These are phyloP conservation scores for Pichia californica DNA, from an alignment of 805 yeast species.

Conservation along the genomic window DNA sequence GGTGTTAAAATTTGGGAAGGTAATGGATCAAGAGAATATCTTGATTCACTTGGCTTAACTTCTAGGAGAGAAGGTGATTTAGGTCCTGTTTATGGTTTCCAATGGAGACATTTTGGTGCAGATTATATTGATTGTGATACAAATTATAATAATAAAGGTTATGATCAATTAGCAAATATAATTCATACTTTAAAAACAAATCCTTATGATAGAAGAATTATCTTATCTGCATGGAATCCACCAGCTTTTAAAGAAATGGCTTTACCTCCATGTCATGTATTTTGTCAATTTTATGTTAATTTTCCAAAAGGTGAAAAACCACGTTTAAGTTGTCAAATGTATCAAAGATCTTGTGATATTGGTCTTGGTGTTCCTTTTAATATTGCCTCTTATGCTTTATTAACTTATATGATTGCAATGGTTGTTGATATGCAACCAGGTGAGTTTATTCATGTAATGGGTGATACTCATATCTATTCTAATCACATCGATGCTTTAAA, in stretches of 20 bases:
- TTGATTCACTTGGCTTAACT: conserved; percentile 75
- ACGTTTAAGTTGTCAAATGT: conserved; percentile 76
- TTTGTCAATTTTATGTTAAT: conserved; percentile 89
- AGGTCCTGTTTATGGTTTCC: conserved; percentile 98
- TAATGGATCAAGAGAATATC: conserved; percentile 87
- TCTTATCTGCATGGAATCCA: conserved; percentile 98
- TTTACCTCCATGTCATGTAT: conserved; percentile 96
- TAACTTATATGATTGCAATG: conserved; percentile 92
- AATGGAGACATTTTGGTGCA: conserved; percentile 99
- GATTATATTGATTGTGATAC: conserved; percentile 79
- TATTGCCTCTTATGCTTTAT: conserved; percentile 90
- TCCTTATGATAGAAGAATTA: conserved; percentile 92
- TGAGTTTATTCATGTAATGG: conserved; percentile 90
- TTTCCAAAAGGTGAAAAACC: conserved; percentile 60
- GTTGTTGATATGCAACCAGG: conserved; percentile 95
- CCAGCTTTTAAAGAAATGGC: conserved; percentile 94
- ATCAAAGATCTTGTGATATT: conserved; percentile 99
- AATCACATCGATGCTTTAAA: conserved; percentile 91
- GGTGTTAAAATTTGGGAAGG: conserved; percentile 99
- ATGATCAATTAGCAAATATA: conserved; percentile 79
- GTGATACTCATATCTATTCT: conserved; percentile 92
- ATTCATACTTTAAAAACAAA: conserved; percentile 74
- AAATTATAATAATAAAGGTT: conserved; percentile 83
- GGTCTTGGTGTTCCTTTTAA: conserved; percentile 99
- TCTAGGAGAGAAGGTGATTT: conserved; percentile 87